Conservation (phyloP, 1,139 yeast genomes). For the Candida mesenterica region DNA sequence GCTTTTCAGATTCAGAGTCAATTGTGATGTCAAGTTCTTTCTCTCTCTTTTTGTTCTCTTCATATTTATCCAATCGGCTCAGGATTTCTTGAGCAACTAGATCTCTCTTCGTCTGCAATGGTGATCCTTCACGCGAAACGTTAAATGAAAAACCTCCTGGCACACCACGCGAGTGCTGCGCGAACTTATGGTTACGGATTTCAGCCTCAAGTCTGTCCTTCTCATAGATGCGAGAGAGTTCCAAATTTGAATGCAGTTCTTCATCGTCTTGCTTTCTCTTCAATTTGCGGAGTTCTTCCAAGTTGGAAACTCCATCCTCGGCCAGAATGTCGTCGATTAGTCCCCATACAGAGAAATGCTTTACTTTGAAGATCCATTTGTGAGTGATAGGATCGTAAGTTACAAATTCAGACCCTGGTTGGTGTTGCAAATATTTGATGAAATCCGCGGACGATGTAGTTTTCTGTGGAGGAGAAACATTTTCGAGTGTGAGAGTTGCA, state of each 20-base stretch:
- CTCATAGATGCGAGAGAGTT: conserved; percentile 30
- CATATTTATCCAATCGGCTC: neutral
- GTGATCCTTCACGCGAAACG: conserved; percentile 3
- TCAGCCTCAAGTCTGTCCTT: conserved; percentile 29
- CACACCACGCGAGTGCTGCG: conserved; percentile 27
- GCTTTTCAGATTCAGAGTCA: neutral
- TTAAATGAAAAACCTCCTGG: conserved; percentile 31
- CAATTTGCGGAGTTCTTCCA: conserved; percentile 21
- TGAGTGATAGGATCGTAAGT: conserved; percentile 79
- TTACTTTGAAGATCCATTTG: conserved; percentile 77
- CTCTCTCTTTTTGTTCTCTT: neutral
- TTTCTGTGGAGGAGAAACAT: conserved; percentile 47
- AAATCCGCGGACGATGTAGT: conserved; percentile 27
- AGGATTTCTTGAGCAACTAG: conserved; percentile 7
- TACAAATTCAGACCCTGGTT: conserved; percentile 69
- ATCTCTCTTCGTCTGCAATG: conserved; percentile 8
- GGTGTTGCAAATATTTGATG: conserved; percentile 50
- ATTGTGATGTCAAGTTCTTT: neutral
- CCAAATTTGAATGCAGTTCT: conserved; percentile 19
- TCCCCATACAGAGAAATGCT: conserved; percentile 95
- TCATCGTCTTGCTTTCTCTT: conserved; percentile 29
- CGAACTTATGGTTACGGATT: conserved; percentile 35
- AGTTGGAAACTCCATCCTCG: conserved; percentile 44
- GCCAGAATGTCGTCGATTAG: conserved; percentile 66
- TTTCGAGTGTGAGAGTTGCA: conserved; percentile 76